Base-by-base conservation (phyloP, 2,329 filamentous ascomycete species). In the Aureobasidium uvarum region DNA sequence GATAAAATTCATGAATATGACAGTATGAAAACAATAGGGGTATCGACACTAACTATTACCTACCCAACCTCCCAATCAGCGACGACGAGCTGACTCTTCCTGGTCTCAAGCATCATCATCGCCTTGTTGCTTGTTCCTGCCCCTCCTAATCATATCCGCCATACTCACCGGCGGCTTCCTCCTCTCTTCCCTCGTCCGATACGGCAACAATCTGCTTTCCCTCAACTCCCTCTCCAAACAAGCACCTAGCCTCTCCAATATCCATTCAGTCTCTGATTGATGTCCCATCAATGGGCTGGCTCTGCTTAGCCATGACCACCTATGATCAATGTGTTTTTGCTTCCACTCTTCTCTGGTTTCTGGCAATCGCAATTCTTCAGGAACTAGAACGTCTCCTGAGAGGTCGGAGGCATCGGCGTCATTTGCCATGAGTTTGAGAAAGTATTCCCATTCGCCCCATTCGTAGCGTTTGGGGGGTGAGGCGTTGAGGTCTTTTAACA, bases 271-370 rank as follows among this genome's bases (percentile, higher is more conserved):
- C 77, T 92, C 89, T 65, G 85, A 84, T 71, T 86, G 83, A 55
- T 82, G 82, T 3, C 87, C 85, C 85, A 91, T 88, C 14, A 92
- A 79, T 3, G 89, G 89, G 69, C 86, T 90, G 16, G 84, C 78
- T 54, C 85, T 81, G 0, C 87, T 89, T 1, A 92, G 82, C 90
- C 90, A 93, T 39, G 87, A 90, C 89, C 89, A 92, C 68, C 48
- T 72, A 60, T 65, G 65, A 6, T 69, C 62, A 3, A 66, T 50
- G 4, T 66, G 38, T 25, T 68, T 67, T n/a, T 65, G 64, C 51
- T 67, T 69, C 33, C 62, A 67, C 48, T 58, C 56, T 38, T 70
- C 67, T 38, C 67, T 67, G 16, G 68, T 64, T 50, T 71, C 64
- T 5, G 68, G 48, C 20, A 64, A 45, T 10, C 64, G n/a, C 54